Base-by-base conservation (phyloP, 352 stramenopile genomes). In the Pythium insidiosum region DNA sequence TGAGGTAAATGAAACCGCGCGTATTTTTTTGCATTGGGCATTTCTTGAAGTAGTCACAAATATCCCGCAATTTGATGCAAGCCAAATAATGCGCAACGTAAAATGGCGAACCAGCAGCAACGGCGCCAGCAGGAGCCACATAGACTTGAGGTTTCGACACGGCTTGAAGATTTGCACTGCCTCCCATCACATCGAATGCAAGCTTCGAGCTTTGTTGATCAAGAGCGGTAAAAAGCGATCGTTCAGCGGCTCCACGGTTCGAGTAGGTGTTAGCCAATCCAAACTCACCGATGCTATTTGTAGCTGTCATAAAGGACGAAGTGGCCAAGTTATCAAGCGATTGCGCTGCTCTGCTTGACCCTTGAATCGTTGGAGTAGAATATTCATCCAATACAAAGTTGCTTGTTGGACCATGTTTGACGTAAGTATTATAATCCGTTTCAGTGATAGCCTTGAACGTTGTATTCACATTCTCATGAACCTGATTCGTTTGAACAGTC, bases 381-480 rank as follows among this genome's bases (percentile, higher is more conserved):
- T 46, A 53, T 47, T 38, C 36, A 46, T 53, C 46, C 46, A 53
- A 47, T 40, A 53, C 46, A 35, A 53, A 40, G 26, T 39, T 41
- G 34, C 46, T 53, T 6, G 36, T 46, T 40, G 36, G 25, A 18
- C 46, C 46, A 47, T 40, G 26, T 23, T 53, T 53, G 25, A 53
- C 36, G 31, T 53, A 46, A 4, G 25, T 25, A n/a, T 44, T 38
- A 20, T 53, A 47, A 35, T 53, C 46, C 34, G 33, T 44, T 53
- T 53, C 46, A 47, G 46, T 53, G 4, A 53, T 15, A 34, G 46
- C 46, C 34, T 53, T 53, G 29, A 53, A 53, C 12, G 46, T 53
- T 47, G 46, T 45, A 47, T 53, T 53, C 38, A 53, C 43, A 37
- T 51, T 51, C 35, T 51, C 43, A 43, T 51, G 43, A 43, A 51